A percentile compares a stretch with the other conserved stretches of the same genome.
phyloP scores from a whole-genome alignment of 2,329 filamentous ascomycete species.

The Cladophialophora bantiana region DNA sequence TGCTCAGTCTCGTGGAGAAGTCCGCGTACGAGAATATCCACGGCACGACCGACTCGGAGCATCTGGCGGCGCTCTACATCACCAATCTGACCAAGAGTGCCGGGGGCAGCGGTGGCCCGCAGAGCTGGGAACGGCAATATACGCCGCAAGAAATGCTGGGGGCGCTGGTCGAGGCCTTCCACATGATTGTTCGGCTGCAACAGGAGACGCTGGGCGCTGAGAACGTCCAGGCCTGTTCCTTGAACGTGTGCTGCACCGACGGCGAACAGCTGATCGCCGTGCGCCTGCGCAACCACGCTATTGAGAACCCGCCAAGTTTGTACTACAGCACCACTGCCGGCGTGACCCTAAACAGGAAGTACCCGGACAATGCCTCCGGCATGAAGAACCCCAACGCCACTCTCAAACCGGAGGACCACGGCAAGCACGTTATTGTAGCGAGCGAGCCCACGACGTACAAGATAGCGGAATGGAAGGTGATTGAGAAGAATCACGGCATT shows the following conservation, averaged over 20 bases:
- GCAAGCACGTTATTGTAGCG: constrained; percentile 58
- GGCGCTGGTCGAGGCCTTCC: constrained; percentile 53
- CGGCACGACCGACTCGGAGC: constrained; percentile 62
- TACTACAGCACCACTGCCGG: constrained; percentile 61
- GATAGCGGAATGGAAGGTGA: constrained; percentile 59
- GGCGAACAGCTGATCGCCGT: constrained; percentile 58
- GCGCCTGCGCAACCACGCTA: constrained; percentile 60
- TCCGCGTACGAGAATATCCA: constrained; percentile 58
- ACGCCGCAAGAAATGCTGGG: constrained; percentile 51
- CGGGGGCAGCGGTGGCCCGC: constrained; percentile 38
- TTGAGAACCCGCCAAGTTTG: constrained; percentile 59
- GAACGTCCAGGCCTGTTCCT: constrained; percentile 55
- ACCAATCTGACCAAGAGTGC: constrained; percentile 40
- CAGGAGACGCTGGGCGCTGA: constrained; percentile 48
- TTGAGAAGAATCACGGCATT: constrained; percentile 55
- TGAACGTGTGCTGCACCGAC: constrained; percentile 62
- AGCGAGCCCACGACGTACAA: constrained; percentile 63
- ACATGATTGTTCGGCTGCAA: constrained; percentile 57
- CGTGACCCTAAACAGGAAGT: constrained; percentile 61
- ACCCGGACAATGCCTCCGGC: constrained; percentile 57
- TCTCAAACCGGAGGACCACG: constrained; percentile 51
- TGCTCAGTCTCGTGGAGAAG: constrained; percentile 55
- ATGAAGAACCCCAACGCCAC: constrained; percentile 44
- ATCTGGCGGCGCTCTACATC: constrained; percentile 55
- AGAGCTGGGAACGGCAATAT: constrained; percentile 54